A percentile compares a stretch with the other conserved stretches of the same genome.
Conservation (phyloP, 1,139 yeast species). For the Taiozyma onychis region DNA sequence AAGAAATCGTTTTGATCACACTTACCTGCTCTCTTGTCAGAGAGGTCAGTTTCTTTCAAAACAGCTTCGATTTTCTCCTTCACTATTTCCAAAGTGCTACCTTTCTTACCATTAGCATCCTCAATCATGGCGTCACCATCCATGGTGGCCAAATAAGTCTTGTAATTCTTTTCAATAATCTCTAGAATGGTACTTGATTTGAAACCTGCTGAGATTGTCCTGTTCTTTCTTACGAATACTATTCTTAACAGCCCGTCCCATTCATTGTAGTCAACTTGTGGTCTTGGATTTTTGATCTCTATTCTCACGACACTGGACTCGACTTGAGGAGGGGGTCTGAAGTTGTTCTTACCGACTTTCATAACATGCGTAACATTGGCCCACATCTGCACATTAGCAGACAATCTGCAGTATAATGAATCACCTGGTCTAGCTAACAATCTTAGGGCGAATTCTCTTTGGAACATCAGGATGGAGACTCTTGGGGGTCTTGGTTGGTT, state of each 20-base stretch:
- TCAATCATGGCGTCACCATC: constrained; percentile 30
- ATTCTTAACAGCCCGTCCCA: constrained; percentile 96
- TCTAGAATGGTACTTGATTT: constrained; percentile 78
- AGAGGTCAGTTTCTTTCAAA: constrained; percentile 68
- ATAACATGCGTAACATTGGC: constrained; percentile 95
- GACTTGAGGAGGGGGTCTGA: constrained; percentile 98
- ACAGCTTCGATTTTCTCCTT: constrained; percentile 60
- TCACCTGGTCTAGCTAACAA: constrained; percentile 95
- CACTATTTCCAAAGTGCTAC: constrained; percentile 44
- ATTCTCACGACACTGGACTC: constrained; percentile 94
- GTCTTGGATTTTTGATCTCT: constrained; percentile 88
- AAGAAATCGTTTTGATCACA: constrained; percentile 94
- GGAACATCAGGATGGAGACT: constrained; percentile 94
- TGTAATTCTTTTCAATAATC: constrained; percentile 83
- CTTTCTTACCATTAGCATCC: constrained; percentile 31
- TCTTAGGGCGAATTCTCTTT: constrained; percentile 92
- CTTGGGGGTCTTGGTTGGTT: constrained; percentile 94
- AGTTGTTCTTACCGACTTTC: constrained; percentile 96
- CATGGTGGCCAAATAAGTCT: constrained; percentile 62
- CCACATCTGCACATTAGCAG: constrained; percentile 99
- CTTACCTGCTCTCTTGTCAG: constrained; percentile 87
- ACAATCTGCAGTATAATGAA: constrained; percentile 79
- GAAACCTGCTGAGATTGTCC: constrained; percentile 90
- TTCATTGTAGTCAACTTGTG: constrained; percentile 85
- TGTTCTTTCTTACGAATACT: constrained; percentile 87